A percentile compares a stretch with the other conserved stretches of the same genome.
Conservation (phyloP, 805 yeast genomes). For the Lipomyces orientalis region DNA sequence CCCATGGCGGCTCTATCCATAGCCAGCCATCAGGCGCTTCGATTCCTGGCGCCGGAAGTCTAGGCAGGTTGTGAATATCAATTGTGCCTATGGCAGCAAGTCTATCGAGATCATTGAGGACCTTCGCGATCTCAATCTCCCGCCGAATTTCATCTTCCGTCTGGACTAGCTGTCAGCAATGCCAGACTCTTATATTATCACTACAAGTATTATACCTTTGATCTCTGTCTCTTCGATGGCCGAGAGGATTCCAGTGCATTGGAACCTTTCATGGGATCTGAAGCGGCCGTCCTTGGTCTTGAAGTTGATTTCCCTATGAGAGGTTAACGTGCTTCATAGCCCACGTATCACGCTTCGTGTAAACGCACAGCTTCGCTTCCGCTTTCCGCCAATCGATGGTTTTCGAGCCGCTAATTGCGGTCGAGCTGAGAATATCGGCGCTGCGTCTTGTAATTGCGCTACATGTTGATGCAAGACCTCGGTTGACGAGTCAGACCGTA, state of each 20-base stretch:
- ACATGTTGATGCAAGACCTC: background rate
- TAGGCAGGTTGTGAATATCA: conserved; percentile 53
- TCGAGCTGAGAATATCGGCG: background rate
- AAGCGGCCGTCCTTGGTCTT: background rate
- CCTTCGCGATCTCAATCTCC: conserved; percentile 38
- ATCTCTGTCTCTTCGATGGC: background rate
- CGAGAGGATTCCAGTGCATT: background rate
- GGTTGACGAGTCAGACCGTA: background rate
- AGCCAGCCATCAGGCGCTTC: conserved; percentile 56
- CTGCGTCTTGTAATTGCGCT: background rate
- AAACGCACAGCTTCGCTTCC: background rate
- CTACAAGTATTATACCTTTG: background rate
- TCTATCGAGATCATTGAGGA: conserved; percentile 50
- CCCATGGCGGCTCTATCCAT: conserved; percentile 60
- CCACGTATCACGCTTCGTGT: background rate
- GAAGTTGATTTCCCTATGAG: background rate
- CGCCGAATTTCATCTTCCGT: conserved; percentile 22
- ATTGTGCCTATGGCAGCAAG: conserved; percentile 59
- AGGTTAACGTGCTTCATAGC: background rate
- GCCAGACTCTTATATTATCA: background rate
- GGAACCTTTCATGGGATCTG: background rate
- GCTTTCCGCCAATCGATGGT: background rate
- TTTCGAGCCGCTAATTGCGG: background rate
- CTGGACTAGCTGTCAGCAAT: background rate
- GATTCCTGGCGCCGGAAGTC: conserved; percentile 48